Conservation (phyloP, 2,329 filamentous ascomycete genomes). For the Hymenoscyphus repandus region DNA sequence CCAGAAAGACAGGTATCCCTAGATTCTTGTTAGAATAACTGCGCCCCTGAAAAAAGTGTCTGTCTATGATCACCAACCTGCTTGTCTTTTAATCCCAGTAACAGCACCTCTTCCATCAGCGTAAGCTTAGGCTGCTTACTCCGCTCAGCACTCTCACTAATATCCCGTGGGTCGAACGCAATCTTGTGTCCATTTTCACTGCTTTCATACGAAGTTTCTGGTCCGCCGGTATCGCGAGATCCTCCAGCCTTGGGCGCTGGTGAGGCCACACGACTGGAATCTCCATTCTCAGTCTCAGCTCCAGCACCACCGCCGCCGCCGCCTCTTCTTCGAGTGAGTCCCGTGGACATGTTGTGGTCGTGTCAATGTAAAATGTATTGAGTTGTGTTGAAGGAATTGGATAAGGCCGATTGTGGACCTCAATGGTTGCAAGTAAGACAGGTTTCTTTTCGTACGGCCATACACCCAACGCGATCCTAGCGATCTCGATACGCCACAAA, state of each 20-base stretch:
- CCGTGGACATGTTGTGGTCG: constrained; percentile 39
- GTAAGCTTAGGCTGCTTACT: constrained; percentile 98
- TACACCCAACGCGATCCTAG: constrained; percentile 15
- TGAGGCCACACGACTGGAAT: constrained; percentile 60
- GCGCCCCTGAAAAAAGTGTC: constrained; percentile 5
- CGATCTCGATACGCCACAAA: constrained; percentile 1
- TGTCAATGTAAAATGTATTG: constrained; percentile 14
- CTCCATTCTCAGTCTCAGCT: constrained; percentile 57
- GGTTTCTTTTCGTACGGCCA: constrained; percentile 17
- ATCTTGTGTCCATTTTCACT: constrained; percentile 98
- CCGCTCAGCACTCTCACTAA: constrained; percentile 92
- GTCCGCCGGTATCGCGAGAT: constrained; percentile 49
- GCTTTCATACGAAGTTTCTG: constrained; percentile 82
- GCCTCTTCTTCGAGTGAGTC: constrained; percentile 61
- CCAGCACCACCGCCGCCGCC: constrained; percentile 60
- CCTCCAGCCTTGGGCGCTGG: constrained; percentile 59
- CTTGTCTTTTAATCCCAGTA: constrained; percentile 96
- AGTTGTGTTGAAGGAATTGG: constrained; percentile 15
- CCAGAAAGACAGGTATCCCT: constrained; percentile 99
- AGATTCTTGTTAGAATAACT: constrained; percentile 17
- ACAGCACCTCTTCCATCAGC: constrained; percentile 94
- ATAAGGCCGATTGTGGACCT: constrained; percentile 18
- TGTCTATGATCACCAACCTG: constrained; percentile 58
- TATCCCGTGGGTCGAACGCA: constrained; percentile 93
- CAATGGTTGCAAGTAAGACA: constrained; percentile 19